Evolutionary conservation across 257 asterid genomes (phyloP).

Genomic region (Cordia subcordata): DNA sequence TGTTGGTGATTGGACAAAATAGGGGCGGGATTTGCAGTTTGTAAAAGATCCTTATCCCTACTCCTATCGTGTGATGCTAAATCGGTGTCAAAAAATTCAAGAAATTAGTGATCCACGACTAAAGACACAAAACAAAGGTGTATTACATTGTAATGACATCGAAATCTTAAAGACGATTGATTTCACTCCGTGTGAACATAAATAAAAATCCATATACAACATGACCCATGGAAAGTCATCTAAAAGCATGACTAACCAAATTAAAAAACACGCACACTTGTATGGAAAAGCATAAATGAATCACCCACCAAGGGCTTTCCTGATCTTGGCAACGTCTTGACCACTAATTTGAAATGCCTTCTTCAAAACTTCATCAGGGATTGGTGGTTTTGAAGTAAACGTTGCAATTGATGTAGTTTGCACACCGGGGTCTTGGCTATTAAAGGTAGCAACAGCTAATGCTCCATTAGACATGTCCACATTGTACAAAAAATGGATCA

Average conservation of each 20-base stretch:
- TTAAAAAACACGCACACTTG: neutral
- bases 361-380: conserved; percentile 37
- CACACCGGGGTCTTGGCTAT: conserved; percentile 58
- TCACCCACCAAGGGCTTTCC: conserved; percentile 44
- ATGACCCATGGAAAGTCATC: too few relatives aligned
- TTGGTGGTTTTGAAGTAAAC: conserved; percentile 17
- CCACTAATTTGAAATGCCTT: conserved; percentile 34
- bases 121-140: too few relatives aligned
- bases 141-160: too few relatives aligned
- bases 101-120: too few relatives aligned
- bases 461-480: conserved; percentile 26
- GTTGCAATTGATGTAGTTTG: conserved; percentile 35
- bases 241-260: neutral
- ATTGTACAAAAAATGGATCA: conserved; percentile 46
- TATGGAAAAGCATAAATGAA: neutral
- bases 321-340: conserved; percentile 37
- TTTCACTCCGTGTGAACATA: too few relatives aligned
- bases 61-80: too few relatives aligned
- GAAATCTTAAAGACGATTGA: too few relatives aligned
- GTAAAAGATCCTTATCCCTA: too few relatives aligned
- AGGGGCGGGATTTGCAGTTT: too few relatives aligned
- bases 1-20: too few relatives aligned
- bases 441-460: conserved; percentile 39
- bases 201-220: too few relatives aligned
- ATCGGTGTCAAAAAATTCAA: too few relatives aligned